A percentile compares a stretch with the other conserved stretches of the same genome.
Evolutionary conservation across 169 alveolate genomes (phyloP).

Genomic region (Eimeria tenella): DNA sequence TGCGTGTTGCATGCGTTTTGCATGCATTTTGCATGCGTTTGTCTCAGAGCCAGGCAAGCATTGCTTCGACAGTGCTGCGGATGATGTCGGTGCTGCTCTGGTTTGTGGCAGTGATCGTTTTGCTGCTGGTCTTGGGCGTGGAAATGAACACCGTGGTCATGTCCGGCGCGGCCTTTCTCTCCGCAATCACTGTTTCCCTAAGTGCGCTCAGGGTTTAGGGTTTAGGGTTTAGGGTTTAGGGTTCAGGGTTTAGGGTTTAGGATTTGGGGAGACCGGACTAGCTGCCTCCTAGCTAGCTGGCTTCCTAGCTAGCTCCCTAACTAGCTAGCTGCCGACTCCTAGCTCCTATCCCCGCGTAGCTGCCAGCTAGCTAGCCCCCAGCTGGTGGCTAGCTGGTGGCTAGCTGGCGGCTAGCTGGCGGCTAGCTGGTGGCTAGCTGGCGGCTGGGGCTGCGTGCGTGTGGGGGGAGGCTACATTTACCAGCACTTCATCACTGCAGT

Average conservation of each 20-base stretch:
- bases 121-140: constrained; percentile 72
- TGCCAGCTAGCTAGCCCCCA: not conserved
- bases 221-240: too few relatives aligned
- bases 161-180: constrained; percentile 71
- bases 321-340: too few relatives aligned
- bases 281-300: too few relatives aligned
- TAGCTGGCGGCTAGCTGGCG: too few relatives aligned
- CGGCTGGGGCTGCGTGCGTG: not conserved
- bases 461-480: constrained; percentile 59
- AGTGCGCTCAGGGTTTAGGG: constrained; percentile 5
- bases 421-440: too few relatives aligned
- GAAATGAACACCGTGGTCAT: constrained; percentile 73
- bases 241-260: too few relatives aligned
- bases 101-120: constrained; percentile 46
- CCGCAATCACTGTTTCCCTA: constrained; percentile 67
- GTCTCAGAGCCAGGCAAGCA: constrained; percentile 75
- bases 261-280: too few relatives aligned
- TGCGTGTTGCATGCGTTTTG: not conserved
- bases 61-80: constrained; percentile 65
- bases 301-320: too few relatives aligned
- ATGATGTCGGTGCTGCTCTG: constrained; percentile 64
- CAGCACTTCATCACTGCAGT: constrained; percentile 72
- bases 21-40: not conserved
- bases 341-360: not conserved
- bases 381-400: too few relatives aligned